Evolutionary conservation across 805 yeast species (phyloP), one percentile per base, ranked within the genome.

Genomic region (Saccharomycopsis selenospora): DNA sequence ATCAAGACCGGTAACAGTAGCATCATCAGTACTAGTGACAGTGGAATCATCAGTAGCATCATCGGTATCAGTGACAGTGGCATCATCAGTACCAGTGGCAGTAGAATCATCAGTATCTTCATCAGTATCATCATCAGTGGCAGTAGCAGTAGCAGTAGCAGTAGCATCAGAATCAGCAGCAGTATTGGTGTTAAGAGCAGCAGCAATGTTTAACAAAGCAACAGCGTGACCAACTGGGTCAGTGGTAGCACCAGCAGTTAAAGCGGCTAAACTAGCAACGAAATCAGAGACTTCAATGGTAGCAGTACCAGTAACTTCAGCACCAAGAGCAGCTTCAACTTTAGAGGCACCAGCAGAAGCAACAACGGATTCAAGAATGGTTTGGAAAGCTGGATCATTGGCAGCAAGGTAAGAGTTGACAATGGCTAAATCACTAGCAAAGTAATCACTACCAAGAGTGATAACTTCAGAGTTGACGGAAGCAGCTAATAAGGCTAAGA

Each of bases 321-420:
- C 54, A 22, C 36, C 24, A 17, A 52, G 33, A n/a, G 54, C 46
- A 25, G 46, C 29, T 13, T 26, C 14, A n/a, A 47, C 44, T 8
- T 41, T 29, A 11, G 47, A 30, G 18, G 55, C 56, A 13, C 62
- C 26, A 64, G 52, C 28, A 59, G 55, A 27, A 52, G 42, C 13
- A n/a, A 20, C 17, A 14, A 38, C 42, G 23, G 25, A 20, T 23
- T 20, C 26, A 20, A 38, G 23, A 22, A 38, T n/a, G n/a, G 26
- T n/a, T 22, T n/a, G n/a, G 26, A 22, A 18, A 11, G 26, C 17
- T 38, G 26, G 26, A n/a, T 38, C 23, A 22, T n/a, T 38, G 6
- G 42, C 26, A 18, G 26, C 11, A 4, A 22, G 22, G 17, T 18
- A 38, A 5, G 10, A 5, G 8, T 28, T 8, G 18, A 42, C 29